phyloP scores from a whole-genome alignment of 2,329 filamentous ascomycete species.

The Microdochium bolleyi region DNA sequence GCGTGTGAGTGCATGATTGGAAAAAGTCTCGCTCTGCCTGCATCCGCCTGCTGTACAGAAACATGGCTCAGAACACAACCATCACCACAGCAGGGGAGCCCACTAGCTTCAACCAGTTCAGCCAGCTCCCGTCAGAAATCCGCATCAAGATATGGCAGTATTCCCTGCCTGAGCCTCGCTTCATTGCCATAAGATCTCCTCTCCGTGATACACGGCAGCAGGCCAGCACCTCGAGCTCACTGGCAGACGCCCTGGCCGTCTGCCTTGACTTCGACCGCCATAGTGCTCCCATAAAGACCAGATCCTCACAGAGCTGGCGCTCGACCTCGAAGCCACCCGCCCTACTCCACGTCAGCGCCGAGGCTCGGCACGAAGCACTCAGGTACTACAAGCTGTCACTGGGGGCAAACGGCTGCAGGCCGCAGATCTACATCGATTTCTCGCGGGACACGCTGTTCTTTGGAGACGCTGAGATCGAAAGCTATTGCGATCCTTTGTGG shows the following conservation, averaged over 20 bases:
- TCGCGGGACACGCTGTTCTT: conserved; percentile 21
- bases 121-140: conserved; percentile 20
- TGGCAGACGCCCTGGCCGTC: conserved; percentile 14
- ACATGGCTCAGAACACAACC: conserved; percentile 12
- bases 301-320: conserved; percentile 16
- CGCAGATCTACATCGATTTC: conserved; percentile 22
- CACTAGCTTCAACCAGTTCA: conserved; percentile 16
- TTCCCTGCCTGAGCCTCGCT: conserved; percentile 18
- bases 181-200: conserved; percentile 18
- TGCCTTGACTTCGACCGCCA: conserved; percentile 1
- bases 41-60: too few species aligned
- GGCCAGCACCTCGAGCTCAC: conserved; percentile 9
- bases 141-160: conserved; percentile 23
- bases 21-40: too few species aligned
- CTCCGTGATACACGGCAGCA: conserved; percentile 3
- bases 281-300: too few species aligned
- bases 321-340: conserved; percentile 19
- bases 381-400: conserved; percentile 20
- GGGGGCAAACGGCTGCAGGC: conserved; percentile 11
- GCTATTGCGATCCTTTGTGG: conserved; percentile 18
- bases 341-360: conserved; percentile 21
- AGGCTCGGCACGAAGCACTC: conserved; percentile 21
- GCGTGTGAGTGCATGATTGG: too few species aligned
- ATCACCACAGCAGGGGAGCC: conserved; percentile 5
- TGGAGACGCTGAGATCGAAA: conserved; percentile 16